Evolutionary conservation across 495 filamentous ascomycete species (phyloP).

Genomic region (Penicillium riverlandense): DNA sequence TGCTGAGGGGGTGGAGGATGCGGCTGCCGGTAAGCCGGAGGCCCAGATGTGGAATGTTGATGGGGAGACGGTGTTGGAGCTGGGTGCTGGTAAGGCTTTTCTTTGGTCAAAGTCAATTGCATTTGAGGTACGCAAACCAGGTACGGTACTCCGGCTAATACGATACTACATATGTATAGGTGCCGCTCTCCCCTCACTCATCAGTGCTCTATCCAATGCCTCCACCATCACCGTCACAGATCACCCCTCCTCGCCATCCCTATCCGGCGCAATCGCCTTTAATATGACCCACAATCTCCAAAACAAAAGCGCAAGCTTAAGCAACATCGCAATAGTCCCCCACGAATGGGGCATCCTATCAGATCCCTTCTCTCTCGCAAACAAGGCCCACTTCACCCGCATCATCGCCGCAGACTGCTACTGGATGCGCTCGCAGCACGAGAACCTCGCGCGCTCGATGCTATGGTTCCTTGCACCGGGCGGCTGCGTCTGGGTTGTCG

Average conservation of each 20-base stretch:
- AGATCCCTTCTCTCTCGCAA: slow-evolving; percentile 43
- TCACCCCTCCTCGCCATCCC: slow-evolving; percentile 62
- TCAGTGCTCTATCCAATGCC: slow-evolving; percentile 58
- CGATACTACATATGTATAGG: slow-evolving; percentile 35
- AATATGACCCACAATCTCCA: slow-evolving; percentile 55
- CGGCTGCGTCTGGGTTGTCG: slow-evolving; percentile 59
- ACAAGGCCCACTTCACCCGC: slow-evolving; percentile 51
- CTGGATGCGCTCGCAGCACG: slow-evolving; percentile 79
- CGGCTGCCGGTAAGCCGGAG: slow-evolving; percentile 3
- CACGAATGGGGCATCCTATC: slow-evolving; percentile 67
- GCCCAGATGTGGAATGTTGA: slow-evolving; percentile 39
- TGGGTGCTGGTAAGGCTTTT: slow-evolving; percentile 51
- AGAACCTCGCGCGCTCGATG: slow-evolving; percentile 62
- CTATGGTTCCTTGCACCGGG: slow-evolving; percentile 57
- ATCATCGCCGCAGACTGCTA: slow-evolving; percentile 78
- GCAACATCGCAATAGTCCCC: slow-evolving; percentile 26
- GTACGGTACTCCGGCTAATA: neutral
- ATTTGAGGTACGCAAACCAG: too few relatives aligned
- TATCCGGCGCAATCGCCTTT: slow-evolving; percentile 51
- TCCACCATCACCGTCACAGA: slow-evolving; percentile 61
- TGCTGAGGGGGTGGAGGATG: slow-evolving; percentile 56
- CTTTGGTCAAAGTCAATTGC: neutral
- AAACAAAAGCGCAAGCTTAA: slow-evolving; percentile 1
- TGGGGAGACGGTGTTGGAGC: slow-evolving; percentile 48
- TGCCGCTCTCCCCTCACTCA: slow-evolving; percentile 65